Base-by-base conservation (phyloP, 495 filamentous ascomycete genomes). In the Evernia prunastri region DNA sequence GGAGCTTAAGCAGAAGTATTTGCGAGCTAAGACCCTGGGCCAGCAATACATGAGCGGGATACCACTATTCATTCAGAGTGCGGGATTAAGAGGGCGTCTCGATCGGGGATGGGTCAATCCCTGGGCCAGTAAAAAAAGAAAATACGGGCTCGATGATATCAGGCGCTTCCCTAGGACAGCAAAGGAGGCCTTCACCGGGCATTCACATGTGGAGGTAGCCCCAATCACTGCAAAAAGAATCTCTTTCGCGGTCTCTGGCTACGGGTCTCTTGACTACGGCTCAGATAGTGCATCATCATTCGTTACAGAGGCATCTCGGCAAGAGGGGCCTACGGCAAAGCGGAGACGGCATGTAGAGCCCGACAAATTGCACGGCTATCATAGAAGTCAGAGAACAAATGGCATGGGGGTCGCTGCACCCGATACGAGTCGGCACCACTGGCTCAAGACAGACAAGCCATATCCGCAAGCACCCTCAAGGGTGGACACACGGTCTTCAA, bases 21-120 rank as follows among this genome's bases (percentile, higher is more conserved):
- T 76, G 54, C 77, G 83, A 68, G 82, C 84, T 60, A 87, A 90
- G 71, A 73, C 76, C 7, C 73, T 84, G 23, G 88, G 81, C 12
- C 74, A 80, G 40, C 74, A 81, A 20, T 90, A 85, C 65, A 75
- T 89, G 33, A 71, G 79, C 23, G 87, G 87, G 1, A 76, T 76
- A 39, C 78, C 80, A 4, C 66, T 87, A 2, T 79, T 82, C 60
- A 80, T 92, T 23, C 71, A 86, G 4, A 88, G 86, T 8, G 84
- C 87, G 17, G 77, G 78, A 13, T 73, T 90, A 23, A 78, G 74
- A 27, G 88, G 87, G 0, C 87, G 87, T 1, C 87, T 90, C 58
- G 80, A 84, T 20, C 71, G 77, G 1, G 80, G 77, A 35, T 90
- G 87, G 87, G 65, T 67, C 31, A 90, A 90, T 66, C 87, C 87